Conservation (phyloP, 2,329 filamentous ascomycete species). For the Epichloe bromicola region DNA sequence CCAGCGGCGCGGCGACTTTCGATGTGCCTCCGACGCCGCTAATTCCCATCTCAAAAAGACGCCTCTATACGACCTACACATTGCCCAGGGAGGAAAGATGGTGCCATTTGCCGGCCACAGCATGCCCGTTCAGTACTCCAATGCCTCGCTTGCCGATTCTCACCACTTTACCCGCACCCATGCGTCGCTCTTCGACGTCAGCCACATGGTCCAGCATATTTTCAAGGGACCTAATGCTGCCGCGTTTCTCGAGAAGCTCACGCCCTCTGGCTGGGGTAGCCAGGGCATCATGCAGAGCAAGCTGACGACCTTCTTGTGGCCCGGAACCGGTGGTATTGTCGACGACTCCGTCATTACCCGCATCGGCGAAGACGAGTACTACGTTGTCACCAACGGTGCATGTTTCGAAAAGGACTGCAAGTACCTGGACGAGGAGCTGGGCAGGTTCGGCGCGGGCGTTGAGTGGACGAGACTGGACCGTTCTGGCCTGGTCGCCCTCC, state of each 20-base stretch:
- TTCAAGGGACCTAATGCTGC: constrained; percentile 70
- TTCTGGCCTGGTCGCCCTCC: constrained; percentile 74
- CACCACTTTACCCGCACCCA: constrained; percentile 82
- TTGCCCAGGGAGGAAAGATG: constrained; percentile 76
- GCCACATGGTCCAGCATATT: constrained; percentile 90
- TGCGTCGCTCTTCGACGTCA: constrained; percentile 88
- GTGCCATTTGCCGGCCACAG: constrained; percentile 88
- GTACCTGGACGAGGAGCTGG: constrained; percentile 61
- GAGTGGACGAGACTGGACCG: constrained; percentile 58
- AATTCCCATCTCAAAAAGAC: constrained; percentile 36
- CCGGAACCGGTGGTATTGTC: constrained; percentile 74
- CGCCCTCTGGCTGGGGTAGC: constrained; percentile 57
- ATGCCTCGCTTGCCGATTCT: constrained; percentile 65
- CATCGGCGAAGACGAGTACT: constrained; percentile 62
- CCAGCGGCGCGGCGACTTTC: constrained; percentile 11
- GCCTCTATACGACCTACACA: constrained; percentile 65
- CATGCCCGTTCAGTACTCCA: constrained; percentile 85
- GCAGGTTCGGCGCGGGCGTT: constrained; percentile 37
- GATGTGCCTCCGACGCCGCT: constrained; percentile 14
- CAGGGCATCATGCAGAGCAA: constrained; percentile 59
- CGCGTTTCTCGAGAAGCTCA: constrained; percentile 71
- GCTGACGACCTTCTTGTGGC: constrained; percentile 72
- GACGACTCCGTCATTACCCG: constrained; percentile 89
- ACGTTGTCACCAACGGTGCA: constrained; percentile 90
- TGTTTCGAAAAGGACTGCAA: constrained; percentile 78